phyloP scores from a whole-genome alignment of 108 stramenopile genomes.

The Hondaea fermentalgiana region DNA sequence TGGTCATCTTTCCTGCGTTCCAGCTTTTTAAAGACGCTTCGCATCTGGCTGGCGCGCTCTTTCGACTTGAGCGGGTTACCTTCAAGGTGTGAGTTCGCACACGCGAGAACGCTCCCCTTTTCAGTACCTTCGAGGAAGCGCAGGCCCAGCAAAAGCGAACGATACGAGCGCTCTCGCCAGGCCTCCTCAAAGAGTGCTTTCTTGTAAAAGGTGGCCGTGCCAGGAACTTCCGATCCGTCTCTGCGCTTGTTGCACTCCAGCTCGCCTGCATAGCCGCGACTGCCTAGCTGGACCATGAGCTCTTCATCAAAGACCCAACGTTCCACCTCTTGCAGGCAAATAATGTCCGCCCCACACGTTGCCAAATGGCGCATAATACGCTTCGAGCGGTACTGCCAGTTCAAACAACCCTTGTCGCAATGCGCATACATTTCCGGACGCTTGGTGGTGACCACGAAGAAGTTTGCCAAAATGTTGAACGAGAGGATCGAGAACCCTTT shows the following conservation, averaged over 20 bases:
- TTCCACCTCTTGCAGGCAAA: not conserved
- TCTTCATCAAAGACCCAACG: not conserved
- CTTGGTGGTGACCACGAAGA: not conserved
- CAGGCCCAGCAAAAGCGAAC: not conserved
- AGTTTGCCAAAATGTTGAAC: not conserved
- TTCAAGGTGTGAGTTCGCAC: not conserved
- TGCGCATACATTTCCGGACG: not conserved
- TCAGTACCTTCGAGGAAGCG: not conserved
- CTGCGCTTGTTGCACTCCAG: not conserved
- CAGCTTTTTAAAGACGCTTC: not conserved
- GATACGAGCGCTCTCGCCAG: not conserved
- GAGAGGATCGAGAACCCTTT: not conserved
- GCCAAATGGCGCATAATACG: not conserved
- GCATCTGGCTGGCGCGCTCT: not conserved
- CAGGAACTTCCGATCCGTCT: not conserved
- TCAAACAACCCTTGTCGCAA: not conserved
- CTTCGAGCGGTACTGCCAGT: constrained; percentile 4
- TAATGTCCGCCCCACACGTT: not conserved
- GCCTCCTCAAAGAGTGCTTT: not conserved
- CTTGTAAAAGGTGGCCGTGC: constrained; percentile 8
- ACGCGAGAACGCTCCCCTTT: not conserved
- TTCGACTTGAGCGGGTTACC: not conserved
- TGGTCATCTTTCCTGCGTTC: not conserved
- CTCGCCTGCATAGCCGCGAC: not conserved
- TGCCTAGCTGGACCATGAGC: not conserved